Conservation (phyloP, 2,329 filamentous ascomycete genomes). For the Cytospora paraplurivora region DNA sequence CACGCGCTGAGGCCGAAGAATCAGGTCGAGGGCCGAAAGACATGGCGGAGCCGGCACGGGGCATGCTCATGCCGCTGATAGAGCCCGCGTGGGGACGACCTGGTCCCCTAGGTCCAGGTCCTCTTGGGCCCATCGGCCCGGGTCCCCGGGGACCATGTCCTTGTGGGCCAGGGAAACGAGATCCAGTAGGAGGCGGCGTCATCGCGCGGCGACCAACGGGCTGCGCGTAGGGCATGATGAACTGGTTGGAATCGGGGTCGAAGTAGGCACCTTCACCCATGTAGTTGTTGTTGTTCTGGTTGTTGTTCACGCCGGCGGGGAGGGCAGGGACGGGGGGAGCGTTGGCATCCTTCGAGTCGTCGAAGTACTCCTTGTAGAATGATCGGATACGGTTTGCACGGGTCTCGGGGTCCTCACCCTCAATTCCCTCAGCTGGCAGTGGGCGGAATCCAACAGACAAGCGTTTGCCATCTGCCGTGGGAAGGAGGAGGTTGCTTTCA, state of each 20-base stretch:
- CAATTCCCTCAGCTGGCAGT: slow-evolving; percentile 76
- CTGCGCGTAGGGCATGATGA: slow-evolving; percentile 81
- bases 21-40: slow-evolving; percentile 40
- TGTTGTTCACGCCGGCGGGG: not conserved
- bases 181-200: slow-evolving; percentile 78
- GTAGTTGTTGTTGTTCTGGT: slow-evolving; percentile 62
- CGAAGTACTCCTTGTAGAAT: slow-evolving; percentile 99
- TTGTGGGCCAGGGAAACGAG: slow-evolving; percentile 46
- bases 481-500: slow-evolving; percentile 51
- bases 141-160: slow-evolving; percentile 34
- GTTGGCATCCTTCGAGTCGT: slow-evolving; percentile 65
- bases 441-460: slow-evolving; percentile 78
- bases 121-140: slow-evolving; percentile 22
- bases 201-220: slow-evolving; percentile 87
- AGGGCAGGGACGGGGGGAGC: not conserved
- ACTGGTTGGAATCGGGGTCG: slow-evolving; percentile 68
- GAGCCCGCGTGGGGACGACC: slow-evolving; percentile 50
- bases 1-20: slow-evolving; percentile 39
- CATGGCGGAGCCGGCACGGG: slow-evolving; percentile 51
- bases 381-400: slow-evolving; percentile 95
- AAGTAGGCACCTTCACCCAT: slow-evolving; percentile 68
- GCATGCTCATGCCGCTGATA: slow-evolving; percentile 52
- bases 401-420: slow-evolving; percentile 87
- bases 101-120: slow-evolving; percentile 28
- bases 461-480: slow-evolving; percentile 56